Base-by-base conservation (phyloP, 306 rosid genomes). In the Lupinus albus region DNA sequence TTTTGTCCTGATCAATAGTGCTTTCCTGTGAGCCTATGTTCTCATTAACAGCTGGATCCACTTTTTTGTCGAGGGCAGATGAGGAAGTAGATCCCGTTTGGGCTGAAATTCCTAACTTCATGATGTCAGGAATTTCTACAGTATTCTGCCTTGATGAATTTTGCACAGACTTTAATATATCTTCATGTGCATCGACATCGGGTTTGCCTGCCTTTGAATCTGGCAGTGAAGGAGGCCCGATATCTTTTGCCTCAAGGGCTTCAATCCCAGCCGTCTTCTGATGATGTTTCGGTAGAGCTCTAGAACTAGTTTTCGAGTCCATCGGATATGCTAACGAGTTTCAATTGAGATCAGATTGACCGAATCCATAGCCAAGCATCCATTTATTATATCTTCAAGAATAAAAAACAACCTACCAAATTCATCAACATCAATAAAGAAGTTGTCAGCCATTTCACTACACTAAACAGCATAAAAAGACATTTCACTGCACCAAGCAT, bases 231-330 rank as follows among this genome's bases (percentile, higher is more conserved):
- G 74, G 68, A 68, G 84, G 80, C 80, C 61, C 66, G 28, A 35
- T 56, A 68, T 87, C 85, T 68, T 85, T 84, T 18, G 65, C 79
- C 55, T 80, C 89, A 33, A 62, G 39, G 17, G 61, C 78, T 73
- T 77, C 88, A 64, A 73, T 78, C 78, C 76, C 85, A 49, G 83
- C 57, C 0, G 78, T 61, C 73, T 76, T 85, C 68, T 64, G 87
- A 55, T 77, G 89, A 61, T 48, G 85, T 53, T 83, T 92, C 0
- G 84, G 72, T 51, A 79, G 74, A 60, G 77, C 81, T 78, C 82
- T 85, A 11, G 79, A 32, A 81, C 80, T 82, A 53, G 72, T 63
- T 83, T 78, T 87, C 9, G 98, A 83, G 76, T 91, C 98, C 95
- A 92, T 92, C 74, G 71, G 56, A 72, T 67, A 72, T 48, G 35